phyloP scores from a whole-genome alignment of 768 basidiomycete species.

The Boletus rubroflammeus region DNA sequence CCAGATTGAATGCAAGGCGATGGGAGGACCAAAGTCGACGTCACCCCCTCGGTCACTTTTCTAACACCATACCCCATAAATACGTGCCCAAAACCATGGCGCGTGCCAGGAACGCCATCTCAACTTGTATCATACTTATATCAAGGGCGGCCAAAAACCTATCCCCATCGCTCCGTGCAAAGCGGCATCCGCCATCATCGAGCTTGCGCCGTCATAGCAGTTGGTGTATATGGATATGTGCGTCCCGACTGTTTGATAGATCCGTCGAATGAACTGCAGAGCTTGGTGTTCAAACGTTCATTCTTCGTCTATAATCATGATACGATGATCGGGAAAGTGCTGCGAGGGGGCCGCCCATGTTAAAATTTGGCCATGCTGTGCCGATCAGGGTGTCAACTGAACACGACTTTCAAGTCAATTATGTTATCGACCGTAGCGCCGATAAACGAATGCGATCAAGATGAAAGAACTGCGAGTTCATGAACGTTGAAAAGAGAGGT shows the following conservation, averaged over 20 bases:
- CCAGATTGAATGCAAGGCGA: background rate
- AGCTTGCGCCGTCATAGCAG: background rate
- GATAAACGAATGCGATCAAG: background rate
- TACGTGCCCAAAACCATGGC: background rate
- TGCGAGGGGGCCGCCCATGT: background rate
- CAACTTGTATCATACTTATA: background rate
- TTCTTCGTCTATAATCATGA: background rate
- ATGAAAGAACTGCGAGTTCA: conserved; percentile 1
- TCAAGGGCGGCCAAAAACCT: background rate
- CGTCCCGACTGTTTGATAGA: background rate
- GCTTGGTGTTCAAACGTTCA: background rate
- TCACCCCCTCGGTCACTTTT: background rate
- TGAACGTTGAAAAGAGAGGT: background rate
- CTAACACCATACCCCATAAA: background rate
- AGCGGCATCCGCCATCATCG: background rate
- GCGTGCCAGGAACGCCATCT: conserved; percentile 3
- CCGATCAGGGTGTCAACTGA: background rate
- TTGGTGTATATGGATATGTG: background rate
- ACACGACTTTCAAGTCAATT: background rate
- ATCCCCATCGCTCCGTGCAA: conserved; percentile 2
- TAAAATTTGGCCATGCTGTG: conserved; percentile 15
- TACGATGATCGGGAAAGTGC: conserved; percentile 1
- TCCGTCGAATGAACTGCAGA: background rate
- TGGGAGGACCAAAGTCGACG: background rate
- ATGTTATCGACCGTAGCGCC: background rate